Evolutionary conservation across 108 stramenopile species (phyloP), one percentile per base, ranked within the genome.

Genomic region (Cyclotella cryptica): DNA sequence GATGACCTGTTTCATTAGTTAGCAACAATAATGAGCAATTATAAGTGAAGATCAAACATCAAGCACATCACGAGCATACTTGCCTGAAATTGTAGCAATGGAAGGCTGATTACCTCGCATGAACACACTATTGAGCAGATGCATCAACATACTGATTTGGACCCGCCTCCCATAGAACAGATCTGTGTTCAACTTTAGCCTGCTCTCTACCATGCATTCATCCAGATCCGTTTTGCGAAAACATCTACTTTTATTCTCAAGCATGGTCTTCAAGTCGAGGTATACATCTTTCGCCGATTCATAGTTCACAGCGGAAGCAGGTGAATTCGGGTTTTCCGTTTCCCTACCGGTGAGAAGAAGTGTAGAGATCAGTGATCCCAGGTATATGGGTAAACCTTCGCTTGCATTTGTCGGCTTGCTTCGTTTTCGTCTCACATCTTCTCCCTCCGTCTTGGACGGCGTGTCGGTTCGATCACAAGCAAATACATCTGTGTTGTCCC

Each of bases 141-240:
- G 77, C 69, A 64, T 26, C n/a, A 78, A 58, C 61, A 78, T 78
- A 10, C 68, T 69, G 69, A 78, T 64, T 64, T 78, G 62, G 10
- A 78, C 69, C 60, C 64, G 69, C 21, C 77, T 46, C 19, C 77
- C 77, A 30, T 78, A 78, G 59, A 78, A 78, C 63, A 63, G 43
- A 30, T 70, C 59, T n/a, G 26, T 41, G 10, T 15, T 35, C 0
- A 78, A 41, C 60, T 63, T 61, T 52, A 78, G 27, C 40, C 65
- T 21, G 62, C 69, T 27, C 13, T 64, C 61, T 17, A 45, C 42
- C 8, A 53, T 68, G 14, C 41, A 13, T 29, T 71, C 62, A 54
- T 64, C 61, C 27, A 69, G 10, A 0, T 39, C 39, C 22, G 39
- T 51, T 15, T 42, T 59, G 45, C 41, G 27, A 17, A 45, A 64